Evolutionary conservation across 2,329 filamentous ascomycete genomes (phyloP).

Genomic region (Ceratocystis albifundus): DNA sequence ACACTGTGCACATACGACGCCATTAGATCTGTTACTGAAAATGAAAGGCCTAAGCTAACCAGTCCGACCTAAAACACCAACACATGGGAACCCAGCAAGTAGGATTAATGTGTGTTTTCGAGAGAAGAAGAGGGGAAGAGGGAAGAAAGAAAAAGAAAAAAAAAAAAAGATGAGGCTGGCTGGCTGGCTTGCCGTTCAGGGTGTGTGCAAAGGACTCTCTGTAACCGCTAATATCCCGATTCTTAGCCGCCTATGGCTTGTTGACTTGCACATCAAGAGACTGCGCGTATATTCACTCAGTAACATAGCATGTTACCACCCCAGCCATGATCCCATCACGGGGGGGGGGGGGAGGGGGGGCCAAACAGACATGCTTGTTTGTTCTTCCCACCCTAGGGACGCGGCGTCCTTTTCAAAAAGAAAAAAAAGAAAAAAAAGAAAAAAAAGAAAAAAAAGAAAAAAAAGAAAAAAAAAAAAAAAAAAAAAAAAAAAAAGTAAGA

Average conservation of each 20-base stretch:
- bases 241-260: background rate
- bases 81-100: constrained; percentile 1
- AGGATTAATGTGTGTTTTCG: background rate
- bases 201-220: background rate
- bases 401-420: background rate
- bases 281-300: constrained; percentile 2
- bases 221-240: background rate
- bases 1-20: background rate
- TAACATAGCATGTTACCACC: constrained; percentile 2
- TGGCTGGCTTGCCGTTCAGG: background rate
- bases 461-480: too few species aligned
- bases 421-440: too few species aligned
- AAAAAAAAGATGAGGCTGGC: background rate
- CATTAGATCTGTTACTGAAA: background rate
- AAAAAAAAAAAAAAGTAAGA: too few species aligned
- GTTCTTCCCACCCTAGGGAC: background rate
- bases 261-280: background rate
- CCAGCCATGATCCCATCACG: background rate
- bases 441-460: too few species aligned
- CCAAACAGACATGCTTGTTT: background rate
- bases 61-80: background rate
- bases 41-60: constrained; percentile 2
- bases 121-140: too few species aligned
- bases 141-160: too few species aligned
- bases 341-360: too few species aligned